Conservation (phyloP, 2,329 filamentous ascomycete genomes). For the Anthostomella pinea region DNA sequence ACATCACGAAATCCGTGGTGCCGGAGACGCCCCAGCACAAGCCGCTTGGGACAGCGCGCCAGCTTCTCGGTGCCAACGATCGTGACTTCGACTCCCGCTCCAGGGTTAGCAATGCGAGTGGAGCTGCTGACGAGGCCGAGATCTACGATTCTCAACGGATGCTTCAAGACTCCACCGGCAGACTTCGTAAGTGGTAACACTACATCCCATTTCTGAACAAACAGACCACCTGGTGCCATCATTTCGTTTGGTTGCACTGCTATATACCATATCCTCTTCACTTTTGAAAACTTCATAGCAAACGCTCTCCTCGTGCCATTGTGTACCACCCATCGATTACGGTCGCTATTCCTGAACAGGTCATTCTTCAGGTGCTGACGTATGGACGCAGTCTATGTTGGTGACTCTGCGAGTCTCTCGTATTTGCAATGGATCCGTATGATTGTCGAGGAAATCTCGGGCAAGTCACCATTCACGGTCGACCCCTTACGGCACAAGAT, state of each 20-base stretch:
- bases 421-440: slow-evolving; percentile 59
- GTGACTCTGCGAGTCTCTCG: slow-evolving; percentile 61
- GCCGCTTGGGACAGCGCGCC: slow-evolving; percentile 15
- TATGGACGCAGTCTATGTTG: slow-evolving; percentile 50
- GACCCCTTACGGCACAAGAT: slow-evolving; percentile 57
- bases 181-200: slow-evolving; percentile 45
- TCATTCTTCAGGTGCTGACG: slow-evolving; percentile 8
- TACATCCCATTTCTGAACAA: no score
- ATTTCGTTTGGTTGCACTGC: no score
- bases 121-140: slow-evolving; percentile 53
- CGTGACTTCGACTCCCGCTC: slow-evolving; percentile 33
- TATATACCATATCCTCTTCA: no score
- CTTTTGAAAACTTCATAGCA: no score
- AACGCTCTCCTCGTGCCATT: neutral
- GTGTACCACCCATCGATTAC: neutral
- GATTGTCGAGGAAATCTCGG: slow-evolving; percentile 54
- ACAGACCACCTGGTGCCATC: no score
- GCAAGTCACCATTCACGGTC: slow-evolving; percentile 54
- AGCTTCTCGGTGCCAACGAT: slow-evolving; percentile 19
- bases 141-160: slow-evolving; percentile 55
- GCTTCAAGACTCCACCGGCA: slow-evolving; percentile 57
- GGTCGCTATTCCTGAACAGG: neutral
- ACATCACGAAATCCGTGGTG: slow-evolving; percentile 11
- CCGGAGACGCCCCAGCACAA: slow-evolving; percentile 19
- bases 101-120: slow-evolving; percentile 40